Percentiles rank a stretch among this genome's conserved stretches.
Evolutionary conservation across 176 grass and related monocot species (phyloP).

Genomic region (sorghum (Sorghum bicolor)): DNA sequence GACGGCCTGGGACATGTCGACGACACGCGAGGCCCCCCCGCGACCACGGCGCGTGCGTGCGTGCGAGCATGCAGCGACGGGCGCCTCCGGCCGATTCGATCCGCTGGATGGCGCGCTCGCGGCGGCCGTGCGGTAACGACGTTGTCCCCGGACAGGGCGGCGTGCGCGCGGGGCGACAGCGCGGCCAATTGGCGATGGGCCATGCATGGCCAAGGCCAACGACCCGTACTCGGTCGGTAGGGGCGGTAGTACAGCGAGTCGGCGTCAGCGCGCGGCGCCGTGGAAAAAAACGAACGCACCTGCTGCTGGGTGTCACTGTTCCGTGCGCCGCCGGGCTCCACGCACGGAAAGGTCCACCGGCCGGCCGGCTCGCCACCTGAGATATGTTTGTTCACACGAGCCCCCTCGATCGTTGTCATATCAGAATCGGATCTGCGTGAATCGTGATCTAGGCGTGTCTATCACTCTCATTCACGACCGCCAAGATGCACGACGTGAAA

Average conservation of each 20-base stretch:
- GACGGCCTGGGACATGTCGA: conserved; percentile 33
- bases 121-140: conserved; percentile 8
- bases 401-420: background rate
- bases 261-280: background rate
- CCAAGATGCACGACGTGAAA: background rate
- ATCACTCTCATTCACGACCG: background rate
- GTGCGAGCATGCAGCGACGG: background rate
- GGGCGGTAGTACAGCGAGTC: background rate
- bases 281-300: background rate
- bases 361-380: background rate
- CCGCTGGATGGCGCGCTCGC: background rate
- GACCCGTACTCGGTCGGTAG: background rate
- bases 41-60: background rate
- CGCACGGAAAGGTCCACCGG: background rate
- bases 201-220: background rate
- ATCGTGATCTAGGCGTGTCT: background rate
- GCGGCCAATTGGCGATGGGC: background rate
- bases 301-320: background rate
- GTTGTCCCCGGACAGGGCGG: conserved; percentile 13
- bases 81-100: background rate
- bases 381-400: background rate
- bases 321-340: background rate
- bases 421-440: background rate
- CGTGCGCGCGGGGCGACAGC: conserved; percentile 11
- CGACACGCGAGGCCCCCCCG: conserved; percentile 19